A percentile compares a stretch with the other conserved stretches of the same genome.
Evolutionary conservation across 805 yeast species (phyloP).

Genomic region (Pichia deserticola): DNA sequence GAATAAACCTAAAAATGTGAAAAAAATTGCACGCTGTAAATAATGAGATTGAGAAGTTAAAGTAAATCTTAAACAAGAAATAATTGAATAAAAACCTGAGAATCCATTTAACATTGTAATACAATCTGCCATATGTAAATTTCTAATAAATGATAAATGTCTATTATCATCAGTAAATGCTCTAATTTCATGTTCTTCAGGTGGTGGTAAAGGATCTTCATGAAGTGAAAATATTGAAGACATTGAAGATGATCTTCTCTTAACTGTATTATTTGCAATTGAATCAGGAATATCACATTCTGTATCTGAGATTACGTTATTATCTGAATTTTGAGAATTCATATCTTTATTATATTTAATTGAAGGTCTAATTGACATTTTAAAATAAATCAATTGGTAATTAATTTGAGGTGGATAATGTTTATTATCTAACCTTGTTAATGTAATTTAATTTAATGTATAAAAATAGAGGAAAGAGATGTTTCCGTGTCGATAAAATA

Average conservation of each 20-base stretch:
- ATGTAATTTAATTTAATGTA: too few species aligned
- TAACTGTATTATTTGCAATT: conserved; percentile 2
- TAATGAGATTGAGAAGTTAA: conserved; percentile 62
- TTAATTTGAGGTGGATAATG: too few species aligned
- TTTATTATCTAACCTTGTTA: too few species aligned
- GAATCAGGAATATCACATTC: conserved; percentile 15
- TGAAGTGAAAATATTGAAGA: conserved; percentile 42
- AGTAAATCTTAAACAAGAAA: conserved; percentile 77
- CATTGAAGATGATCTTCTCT: conserved; percentile 28
- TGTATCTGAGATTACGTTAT: conserved; percentile 15
- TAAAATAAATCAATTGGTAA: too few species aligned
- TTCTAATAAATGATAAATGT: conserved; percentile 80
- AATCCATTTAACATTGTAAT: conserved; percentile 92
- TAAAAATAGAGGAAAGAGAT: too few species aligned
- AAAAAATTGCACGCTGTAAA: conserved; percentile 81
- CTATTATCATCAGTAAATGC: conserved; percentile 77
- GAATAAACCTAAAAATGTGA: conserved; percentile 82
- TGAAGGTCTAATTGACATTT: too few species aligned
- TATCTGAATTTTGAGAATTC: too few species aligned
- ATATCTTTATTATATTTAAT: too few species aligned
- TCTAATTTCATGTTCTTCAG: conserved; percentile 67
- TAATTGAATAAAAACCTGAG: conserved; percentile 84
- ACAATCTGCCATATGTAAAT: conserved; percentile 91
- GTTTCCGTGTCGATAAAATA: too few species aligned
- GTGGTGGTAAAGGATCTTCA: conserved; percentile 63